Conservation (phyloP, 352 stramenopile genomes). For the Achlya hypogyna region DNA sequence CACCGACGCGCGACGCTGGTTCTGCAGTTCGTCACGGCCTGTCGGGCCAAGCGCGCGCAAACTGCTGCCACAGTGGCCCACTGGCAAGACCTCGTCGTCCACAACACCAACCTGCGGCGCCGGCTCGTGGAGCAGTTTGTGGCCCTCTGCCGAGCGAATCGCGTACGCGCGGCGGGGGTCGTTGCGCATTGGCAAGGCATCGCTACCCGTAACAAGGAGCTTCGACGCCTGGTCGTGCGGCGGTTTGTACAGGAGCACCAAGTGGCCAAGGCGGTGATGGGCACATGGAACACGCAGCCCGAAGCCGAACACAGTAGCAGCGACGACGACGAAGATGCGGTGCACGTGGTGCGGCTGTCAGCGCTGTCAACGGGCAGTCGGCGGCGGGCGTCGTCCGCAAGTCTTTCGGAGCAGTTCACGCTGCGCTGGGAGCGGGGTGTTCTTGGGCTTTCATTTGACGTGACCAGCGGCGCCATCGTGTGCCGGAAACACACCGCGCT, state of each 20-base stretch:
- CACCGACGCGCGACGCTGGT: neutral
- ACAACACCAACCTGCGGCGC: neutral
- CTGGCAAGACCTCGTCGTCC: neutral
- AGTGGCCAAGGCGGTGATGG: neutral
- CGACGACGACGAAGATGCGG: constrained; percentile 1
- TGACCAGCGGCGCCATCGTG: constrained; percentile 62
- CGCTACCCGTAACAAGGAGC: neutral
- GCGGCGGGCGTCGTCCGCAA: neutral
- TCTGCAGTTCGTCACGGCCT: neutral
- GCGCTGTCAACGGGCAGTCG: neutral
- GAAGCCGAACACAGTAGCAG: neutral
- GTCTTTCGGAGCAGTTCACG: constrained; percentile 54
- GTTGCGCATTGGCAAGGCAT: neutral
- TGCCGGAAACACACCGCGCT: constrained; percentile 76
- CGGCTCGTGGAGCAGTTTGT: neutral
- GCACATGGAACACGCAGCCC: neutral
- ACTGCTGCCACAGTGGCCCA: neutral
- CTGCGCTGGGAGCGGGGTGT: constrained; percentile 81
- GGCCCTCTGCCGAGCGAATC: neutral
- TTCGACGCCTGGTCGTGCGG: neutral
- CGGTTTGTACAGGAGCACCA: neutral
- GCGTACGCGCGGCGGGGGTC: neutral
- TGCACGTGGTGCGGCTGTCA: neutral
- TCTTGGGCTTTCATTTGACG: constrained; percentile 76
- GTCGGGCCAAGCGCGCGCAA: neutral